Evolutionary conservation across 1,284 basidiomycete species (phyloP).

Genomic region (Austroboletus novae-zelandiae): DNA sequence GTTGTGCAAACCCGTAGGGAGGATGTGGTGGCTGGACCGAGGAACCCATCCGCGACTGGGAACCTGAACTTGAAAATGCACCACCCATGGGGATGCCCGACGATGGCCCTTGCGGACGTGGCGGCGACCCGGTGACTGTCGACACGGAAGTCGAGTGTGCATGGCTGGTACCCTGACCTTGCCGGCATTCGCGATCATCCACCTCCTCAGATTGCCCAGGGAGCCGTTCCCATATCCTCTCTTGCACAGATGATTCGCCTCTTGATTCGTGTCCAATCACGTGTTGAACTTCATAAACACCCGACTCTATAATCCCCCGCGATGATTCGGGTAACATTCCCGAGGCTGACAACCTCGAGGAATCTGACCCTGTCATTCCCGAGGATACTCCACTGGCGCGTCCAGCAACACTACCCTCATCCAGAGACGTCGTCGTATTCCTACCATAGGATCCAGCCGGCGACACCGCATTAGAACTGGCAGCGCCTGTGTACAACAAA

Average conservation of each 20-base stretch:
- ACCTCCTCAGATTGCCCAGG: background rate
- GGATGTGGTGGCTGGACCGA: constrained; percentile 6
- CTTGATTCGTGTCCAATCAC: background rate
- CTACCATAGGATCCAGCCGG: constrained; percentile 25
- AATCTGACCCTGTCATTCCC: constrained; percentile 11
- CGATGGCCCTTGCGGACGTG: constrained; percentile 4
- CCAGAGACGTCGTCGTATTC: constrained; percentile 19
- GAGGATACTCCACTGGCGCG: constrained; percentile 16
- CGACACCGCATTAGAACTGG: constrained; percentile 14
- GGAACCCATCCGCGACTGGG: constrained; percentile 3
- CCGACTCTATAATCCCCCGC: background rate
- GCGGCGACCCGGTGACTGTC: constrained; percentile 26
- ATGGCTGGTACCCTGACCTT: constrained; percentile 3
- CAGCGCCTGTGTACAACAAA: constrained; percentile 11
- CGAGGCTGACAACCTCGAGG: constrained; percentile 9
- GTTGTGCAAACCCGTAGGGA: constrained; percentile 5
- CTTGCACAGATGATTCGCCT: background rate
- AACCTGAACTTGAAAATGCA: background rate
- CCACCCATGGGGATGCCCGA: background rate
- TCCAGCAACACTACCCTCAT: constrained; percentile 15
- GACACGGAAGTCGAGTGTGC: constrained; percentile 26
- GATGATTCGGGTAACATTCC: constrained; percentile 3
- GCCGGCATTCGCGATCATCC: background rate
- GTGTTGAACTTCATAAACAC: background rate
- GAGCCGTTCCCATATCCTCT: background rate